Conservation (phyloP, 176 grass and related monocot species). For the Lolium rigidum region DNA sequence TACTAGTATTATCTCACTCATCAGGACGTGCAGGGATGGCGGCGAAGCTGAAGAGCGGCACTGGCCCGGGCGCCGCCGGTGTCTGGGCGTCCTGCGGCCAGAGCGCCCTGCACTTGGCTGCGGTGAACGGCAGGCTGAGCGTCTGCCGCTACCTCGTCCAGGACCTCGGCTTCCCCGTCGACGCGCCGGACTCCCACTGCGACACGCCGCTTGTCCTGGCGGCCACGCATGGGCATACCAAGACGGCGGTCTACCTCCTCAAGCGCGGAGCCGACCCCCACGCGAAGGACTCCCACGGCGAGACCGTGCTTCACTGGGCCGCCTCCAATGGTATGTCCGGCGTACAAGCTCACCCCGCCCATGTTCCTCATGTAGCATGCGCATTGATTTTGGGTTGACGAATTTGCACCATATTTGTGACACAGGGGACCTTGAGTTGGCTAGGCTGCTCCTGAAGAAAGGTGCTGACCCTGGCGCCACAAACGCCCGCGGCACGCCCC, state of each 20-base stretch:
- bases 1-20: too few species aligned
- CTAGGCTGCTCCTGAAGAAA: neutral
- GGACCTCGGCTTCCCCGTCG: conserved; percentile 4
- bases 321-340: conserved; percentile 4
- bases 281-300: neutral
- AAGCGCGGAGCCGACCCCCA: neutral
- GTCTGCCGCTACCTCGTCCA: conserved; percentile 25
- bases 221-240: too few species aligned
- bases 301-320: neutral
- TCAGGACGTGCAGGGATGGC: neutral
- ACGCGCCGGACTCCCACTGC: neutral
- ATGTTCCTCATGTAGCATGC: neutral
- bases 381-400: neutral
- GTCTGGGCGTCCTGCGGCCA: neutral
- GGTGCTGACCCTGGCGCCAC: conserved; percentile 19
- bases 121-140: neutral
- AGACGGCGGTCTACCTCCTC: too few species aligned
- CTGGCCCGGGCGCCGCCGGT: neutral
- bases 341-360: too few species aligned
- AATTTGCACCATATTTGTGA: neutral
- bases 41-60: neutral
- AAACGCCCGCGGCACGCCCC: conserved; percentile 14
- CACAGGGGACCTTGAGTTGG: conserved; percentile 9
- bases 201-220: too few species aligned
- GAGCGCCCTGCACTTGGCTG: conserved; percentile 4